Percentiles rank a stretch among this genome's conserved stretches.
Conservation (phyloP, 257 asterid species). For the Nicotiana sylvestris region DNA sequence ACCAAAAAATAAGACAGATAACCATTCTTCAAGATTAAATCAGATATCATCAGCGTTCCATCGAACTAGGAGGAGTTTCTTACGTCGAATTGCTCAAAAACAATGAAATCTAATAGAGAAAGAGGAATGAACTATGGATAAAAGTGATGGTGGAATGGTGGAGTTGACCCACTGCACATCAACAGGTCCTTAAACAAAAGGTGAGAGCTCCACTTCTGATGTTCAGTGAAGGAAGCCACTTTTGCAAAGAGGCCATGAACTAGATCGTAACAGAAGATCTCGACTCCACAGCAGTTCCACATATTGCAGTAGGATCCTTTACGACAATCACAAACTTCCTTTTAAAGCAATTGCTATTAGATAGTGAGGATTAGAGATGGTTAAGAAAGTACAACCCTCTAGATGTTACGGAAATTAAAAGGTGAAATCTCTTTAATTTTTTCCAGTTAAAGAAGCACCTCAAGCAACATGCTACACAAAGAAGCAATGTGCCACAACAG, state of each 20-base stretch:
- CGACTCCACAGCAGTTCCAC: conserved; percentile 28
- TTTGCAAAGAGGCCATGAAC: conserved; percentile 55
- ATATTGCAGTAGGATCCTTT: conserved; percentile 30
- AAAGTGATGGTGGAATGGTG: conserved; percentile 25
- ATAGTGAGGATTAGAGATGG: conserved; percentile 30
- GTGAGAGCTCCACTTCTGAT: conserved; percentile 60
- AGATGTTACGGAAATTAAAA: conserved; percentile 30
- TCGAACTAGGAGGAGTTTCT: conserved; percentile 26
- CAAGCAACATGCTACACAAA: conserved; percentile 15
- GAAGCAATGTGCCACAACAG: conserved; percentile 6
- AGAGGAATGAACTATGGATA: conserved; percentile 15
- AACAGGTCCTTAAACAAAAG: conserved; percentile 49
- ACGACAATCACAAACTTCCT: conserved; percentile 45
- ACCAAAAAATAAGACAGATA: conserved; percentile 30
- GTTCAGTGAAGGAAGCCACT: conserved; percentile 59
- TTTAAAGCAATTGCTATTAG: conserved; percentile 38
- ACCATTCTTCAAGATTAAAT: conserved; percentile 47
- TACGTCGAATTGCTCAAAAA: conserved; percentile 49
- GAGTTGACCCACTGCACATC: conserved; percentile 51
- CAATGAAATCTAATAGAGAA: conserved; percentile 43
- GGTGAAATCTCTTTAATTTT: conserved; percentile 35
- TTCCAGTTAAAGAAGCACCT: conserved; percentile 43
- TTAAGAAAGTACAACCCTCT: conserved; percentile 32
- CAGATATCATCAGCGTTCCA: conserved; percentile 57
- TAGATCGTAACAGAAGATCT: conserved; percentile 39